Base-by-base conservation (phyloP, 169 alveolate species). In the Plasmodium gonderi region DNA sequence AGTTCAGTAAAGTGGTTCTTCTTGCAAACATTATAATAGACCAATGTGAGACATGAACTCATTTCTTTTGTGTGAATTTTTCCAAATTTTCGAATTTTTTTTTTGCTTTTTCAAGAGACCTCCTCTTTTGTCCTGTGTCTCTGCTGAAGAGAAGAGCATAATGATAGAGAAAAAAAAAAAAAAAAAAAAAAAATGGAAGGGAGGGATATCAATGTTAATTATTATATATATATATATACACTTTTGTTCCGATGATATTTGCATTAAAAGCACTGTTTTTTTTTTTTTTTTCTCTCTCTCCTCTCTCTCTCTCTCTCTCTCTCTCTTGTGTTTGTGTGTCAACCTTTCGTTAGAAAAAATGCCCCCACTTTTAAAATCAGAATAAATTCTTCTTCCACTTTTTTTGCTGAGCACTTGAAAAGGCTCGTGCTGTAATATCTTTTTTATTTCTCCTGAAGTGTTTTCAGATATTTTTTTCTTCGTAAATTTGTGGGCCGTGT, bases 331-430 rank as follows among this genome's bases (percentile, higher is more conserved):
- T 60, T 29, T 14, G 8, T 17, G 14, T 60, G 8, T 36, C 72
- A 12, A 77, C 87, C 54, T 77, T 9, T 45, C 67, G 0, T 47
- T 54, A 26, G 87, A 51, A 54, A 85, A 85, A 14, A 85, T 72
- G 33, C 14, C 11, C 23, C 77, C 68, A 38, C 36, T 72, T 51
- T 67, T 64, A 17, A 54, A 20, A n/a, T 85, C 87, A 3, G 77
- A 75, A 8, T 36, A 26, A 49, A 51, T 49, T 60, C 44, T 85
- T 45, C 79, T 74, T 9, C 92, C 92, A 60, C 26, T 7, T n/a
- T 77, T 74, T 85, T 40, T 75, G 44, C 26, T 85, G 20, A 45
- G 23, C n/a, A 23, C 3, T 31, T 85, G 40, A 17, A 31, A 2
- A 14, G 23, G 44, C 12, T 75, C 79, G 36, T 67, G 45, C n/a